These are phyloP conservation scores for Calonectria pseudoreteaudii DNA, from an alignment of 2,329 filamentous ascomycete species.

Conservation along the genomic window DNA sequence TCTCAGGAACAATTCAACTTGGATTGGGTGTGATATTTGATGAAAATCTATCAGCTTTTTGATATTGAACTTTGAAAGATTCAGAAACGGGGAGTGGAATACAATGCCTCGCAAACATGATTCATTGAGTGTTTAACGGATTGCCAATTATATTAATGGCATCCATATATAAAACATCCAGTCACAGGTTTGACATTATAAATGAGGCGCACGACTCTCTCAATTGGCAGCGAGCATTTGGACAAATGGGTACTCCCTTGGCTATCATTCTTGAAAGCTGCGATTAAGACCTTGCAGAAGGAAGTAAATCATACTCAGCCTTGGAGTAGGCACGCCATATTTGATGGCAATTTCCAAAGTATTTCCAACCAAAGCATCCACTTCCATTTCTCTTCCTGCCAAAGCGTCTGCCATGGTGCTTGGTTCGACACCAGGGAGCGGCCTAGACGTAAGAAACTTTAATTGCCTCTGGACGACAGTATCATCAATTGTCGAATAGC, in stretches of 20 bases:
- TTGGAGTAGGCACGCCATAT: background rate
- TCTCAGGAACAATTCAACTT: too few relatives aligned
- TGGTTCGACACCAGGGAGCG: background rate
- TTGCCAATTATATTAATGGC: too few relatives aligned
- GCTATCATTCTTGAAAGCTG: background rate
- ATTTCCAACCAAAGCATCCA: conserved; percentile 9
- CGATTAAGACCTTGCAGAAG: background rate
- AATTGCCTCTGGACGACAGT: background rate
- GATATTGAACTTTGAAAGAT: too few relatives aligned
- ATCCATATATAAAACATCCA: too few relatives aligned
- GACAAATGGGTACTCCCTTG: background rate
- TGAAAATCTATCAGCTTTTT: too few relatives aligned
- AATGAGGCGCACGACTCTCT: background rate
- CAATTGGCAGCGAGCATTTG: background rate
- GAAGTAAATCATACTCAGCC: background rate
- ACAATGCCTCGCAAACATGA: accelerated
- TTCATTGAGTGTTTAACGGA: too few relatives aligned
- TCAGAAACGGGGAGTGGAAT: too few relatives aligned
- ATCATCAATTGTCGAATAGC: background rate
- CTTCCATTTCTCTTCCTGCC: conserved; percentile 1
- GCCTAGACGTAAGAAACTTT: background rate
- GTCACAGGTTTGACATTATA: background rate
- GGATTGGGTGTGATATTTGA: too few relatives aligned
- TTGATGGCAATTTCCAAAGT: background rate
- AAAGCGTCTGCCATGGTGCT: conserved; percentile 12